Base-by-base conservation (phyloP, 225 moss, liverwort and hornwort species). In the Physcomitrellopsis africana region DNA sequence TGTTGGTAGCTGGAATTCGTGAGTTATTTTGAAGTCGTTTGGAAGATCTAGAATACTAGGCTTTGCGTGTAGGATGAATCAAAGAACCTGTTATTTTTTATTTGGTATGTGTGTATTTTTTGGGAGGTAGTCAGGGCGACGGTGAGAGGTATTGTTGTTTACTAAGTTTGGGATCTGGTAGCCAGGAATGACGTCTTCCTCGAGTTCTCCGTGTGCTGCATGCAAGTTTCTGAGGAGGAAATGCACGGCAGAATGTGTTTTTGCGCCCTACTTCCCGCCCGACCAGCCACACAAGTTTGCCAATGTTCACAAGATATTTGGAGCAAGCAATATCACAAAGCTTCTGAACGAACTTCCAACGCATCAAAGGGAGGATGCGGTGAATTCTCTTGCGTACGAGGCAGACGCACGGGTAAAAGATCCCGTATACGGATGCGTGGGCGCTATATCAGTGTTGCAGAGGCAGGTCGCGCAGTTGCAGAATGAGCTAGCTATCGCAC, bases 281-380 rank as follows among this genome's bases (percentile, higher is more conserved):
- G 96, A 96, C 86, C 92, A 96, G 75, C 96, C 96, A 2, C 96
- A 94, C 75, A 96, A 96, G 85, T 96, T 96, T 43, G 94, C 96
- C 8, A 96, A 92, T 81, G 96, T 96, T 26, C 96, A 96, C 61
- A 96, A 96, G 85, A 94, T 96, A 60, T 96, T 96, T 55, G 96
- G 96, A 61, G 96, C 96, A 4, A 96, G 96, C 74, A 96, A 96
- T 65, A 92, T 96, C 82, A 96, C 94, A 13, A 96, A 96, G 82
- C 86, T 96, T 60, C 78, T 96, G 12, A 94, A 96, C 70, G 96
- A 96, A 59, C 92, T 96, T 27, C 94, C 96, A 6, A 64, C 87
- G 5, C 96, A 96, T 60, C 96, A 92, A 48, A 78, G 96, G 59
- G 96, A 96, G 79, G 96, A 96, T 59, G 96, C 96, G 14, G 96